Base-by-base conservation (phyloP, 2,329 filamentous ascomycete species). In the Fusarium paranaense region DNA sequence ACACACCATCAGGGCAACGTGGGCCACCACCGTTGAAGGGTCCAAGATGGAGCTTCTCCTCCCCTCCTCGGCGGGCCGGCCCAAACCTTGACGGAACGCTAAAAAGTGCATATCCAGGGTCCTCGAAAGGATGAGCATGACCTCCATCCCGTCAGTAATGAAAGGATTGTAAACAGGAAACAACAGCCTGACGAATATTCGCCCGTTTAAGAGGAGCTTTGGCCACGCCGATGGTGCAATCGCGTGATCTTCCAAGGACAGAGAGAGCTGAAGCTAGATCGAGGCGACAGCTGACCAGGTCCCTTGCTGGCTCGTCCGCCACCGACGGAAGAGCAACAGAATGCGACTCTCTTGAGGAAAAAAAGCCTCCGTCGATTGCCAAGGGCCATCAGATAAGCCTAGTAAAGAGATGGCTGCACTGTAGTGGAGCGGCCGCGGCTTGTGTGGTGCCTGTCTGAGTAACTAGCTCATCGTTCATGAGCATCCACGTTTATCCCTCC, bases 321-420 rank as follows among this genome's bases (percentile, higher is more conserved):
- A 63, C 56, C 45, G 45, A 27, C 45, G 45, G 45, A 50, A 66
- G 64, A 40, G 67, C 40, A 64, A 61, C 58, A 72, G 64, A 60
- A 69, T 76, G 62, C 67, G 71, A 77, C 61, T 64, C 56, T 42
- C 18, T 42, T 27, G 45, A 50, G 45, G 25, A 50, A 18, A 45
- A 73, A 64, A 72, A 62, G 54, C 62, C 62, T 72, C 64, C 45
- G 30, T 59, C 58, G 45, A 62, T 40, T 65, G 66, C 70, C 74
- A 75, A 72, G 72, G 59, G 54, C 54, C 59, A 67, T 72, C 66
- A 75, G 70, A 78, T 77, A 78, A 75, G 70, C 62, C 63, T 68
- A 50, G 64, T 59, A 67, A 64, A 61, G 40, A 67, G 69, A 68
- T 56, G 42, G 70, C 67, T 71, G 54, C 56, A 58, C 30, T 47